Percentiles rank a stretch among this genome's conserved stretches.
These are phyloP conservation scores for Penicillium sp. DNA, from an alignment of 2,329 filamentous ascomycete species.

Conservation along the genomic window DNA sequence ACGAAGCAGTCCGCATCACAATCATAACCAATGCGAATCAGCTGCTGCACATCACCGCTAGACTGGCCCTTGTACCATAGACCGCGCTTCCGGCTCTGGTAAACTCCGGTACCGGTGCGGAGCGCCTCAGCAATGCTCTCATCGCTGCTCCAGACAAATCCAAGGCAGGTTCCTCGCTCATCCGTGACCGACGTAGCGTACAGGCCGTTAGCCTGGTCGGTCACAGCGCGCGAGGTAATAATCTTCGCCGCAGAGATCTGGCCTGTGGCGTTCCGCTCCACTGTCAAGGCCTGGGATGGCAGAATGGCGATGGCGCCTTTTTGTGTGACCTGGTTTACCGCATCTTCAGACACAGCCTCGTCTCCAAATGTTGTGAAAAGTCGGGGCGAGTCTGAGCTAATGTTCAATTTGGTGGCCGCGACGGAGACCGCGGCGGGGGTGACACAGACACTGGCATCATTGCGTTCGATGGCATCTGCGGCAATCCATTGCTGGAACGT, in stretches of 20 bases:
- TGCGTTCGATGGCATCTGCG: conserved; percentile 39
- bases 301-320: conserved; percentile 71
- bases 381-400: conserved; percentile 45
- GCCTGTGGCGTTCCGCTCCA: conserved; percentile 62
- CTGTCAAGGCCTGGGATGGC: conserved; percentile 70
- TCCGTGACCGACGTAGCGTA: conserved; percentile 91
- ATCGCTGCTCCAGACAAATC: conserved; percentile 90
- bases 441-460: conserved; percentile 41
- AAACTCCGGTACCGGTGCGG: conserved; percentile 80
- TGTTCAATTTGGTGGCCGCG: conserved; percentile 43
- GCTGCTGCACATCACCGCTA: conserved; percentile 89
- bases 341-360: conserved; percentile 48
- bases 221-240: conserved; percentile 73
- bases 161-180: conserved; percentile 79
- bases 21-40: conserved; percentile 82
- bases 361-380: conserved; percentile 45
- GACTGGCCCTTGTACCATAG: conserved; percentile 96
- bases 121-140: conserved; percentile 88
- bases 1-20: conserved; percentile 92
- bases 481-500: conserved; percentile 47
- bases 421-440: conserved; percentile 43
- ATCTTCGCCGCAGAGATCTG: conserved; percentile 71
- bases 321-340: conserved; percentile 53
- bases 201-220: conserved; percentile 80
- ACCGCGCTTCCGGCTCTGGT: conserved; percentile 93